These are phyloP conservation scores for Pseudogymnoascus sp. DNA, from an alignment of 2,329 filamentous ascomycete genomes.

Conservation along the genomic window DNA sequence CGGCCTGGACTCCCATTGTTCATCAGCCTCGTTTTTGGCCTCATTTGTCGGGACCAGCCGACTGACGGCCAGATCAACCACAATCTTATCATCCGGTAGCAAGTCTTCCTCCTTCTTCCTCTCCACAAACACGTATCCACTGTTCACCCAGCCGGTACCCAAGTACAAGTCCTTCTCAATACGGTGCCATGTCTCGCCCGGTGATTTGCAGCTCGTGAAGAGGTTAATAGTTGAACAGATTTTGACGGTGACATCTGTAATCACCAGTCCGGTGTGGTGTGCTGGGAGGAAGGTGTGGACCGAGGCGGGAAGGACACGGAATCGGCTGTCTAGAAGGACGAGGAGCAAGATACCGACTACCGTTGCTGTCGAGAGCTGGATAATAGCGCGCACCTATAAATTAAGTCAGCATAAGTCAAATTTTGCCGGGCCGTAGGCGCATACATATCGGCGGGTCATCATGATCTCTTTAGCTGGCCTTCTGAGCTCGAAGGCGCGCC, in stretches of 20 bases:
- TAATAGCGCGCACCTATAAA: constrained; percentile 36
- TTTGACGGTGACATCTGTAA: constrained; percentile 61
- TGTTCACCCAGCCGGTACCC: constrained; percentile 53
- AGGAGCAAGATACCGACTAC: constrained; percentile 48
- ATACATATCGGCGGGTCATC: constrained; percentile 4
- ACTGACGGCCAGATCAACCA: constrained; percentile 57
- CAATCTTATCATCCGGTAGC: constrained; percentile 49
- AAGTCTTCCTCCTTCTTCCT: constrained; percentile 64
- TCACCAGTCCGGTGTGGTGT: constrained; percentile 60
- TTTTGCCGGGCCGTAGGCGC: not conserved
- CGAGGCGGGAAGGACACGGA: constrained; percentile 58
- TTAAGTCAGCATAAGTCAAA: not conserved
- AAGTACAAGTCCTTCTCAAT: constrained; percentile 67
- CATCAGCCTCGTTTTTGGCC: constrained; percentile 43
- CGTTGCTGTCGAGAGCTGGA: constrained; percentile 25
- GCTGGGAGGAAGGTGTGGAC: constrained; percentile 61
- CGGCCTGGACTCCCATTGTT: constrained; percentile 57
- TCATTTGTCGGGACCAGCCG: constrained; percentile 48
- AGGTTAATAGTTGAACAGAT: constrained; percentile 55
- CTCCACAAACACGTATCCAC: constrained; percentile 60
- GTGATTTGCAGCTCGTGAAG: constrained; percentile 52
- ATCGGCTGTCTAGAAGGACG: constrained; percentile 60
- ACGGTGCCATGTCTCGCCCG: constrained; percentile 52
- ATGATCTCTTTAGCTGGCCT: not conserved
- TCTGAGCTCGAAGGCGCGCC: not conserved